phyloP scores from a whole-genome alignment of 2,329 filamentous ascomycete genomes.

The Beauveria brongniartii region DNA sequence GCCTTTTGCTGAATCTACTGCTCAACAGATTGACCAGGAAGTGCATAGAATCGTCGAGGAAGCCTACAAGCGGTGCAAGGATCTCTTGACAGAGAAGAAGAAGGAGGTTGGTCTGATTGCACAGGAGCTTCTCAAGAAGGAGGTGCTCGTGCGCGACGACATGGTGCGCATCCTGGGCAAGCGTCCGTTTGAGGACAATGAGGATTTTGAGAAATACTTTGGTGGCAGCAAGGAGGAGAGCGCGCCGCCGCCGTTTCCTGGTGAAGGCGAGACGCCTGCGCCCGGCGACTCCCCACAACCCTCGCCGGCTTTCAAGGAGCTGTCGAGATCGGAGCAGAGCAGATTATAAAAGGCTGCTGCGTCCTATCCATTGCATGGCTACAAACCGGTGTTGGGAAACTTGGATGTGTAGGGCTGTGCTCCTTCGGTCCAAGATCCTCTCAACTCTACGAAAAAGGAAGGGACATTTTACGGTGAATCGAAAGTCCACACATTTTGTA shows the following conservation, averaged over 20 bases:
- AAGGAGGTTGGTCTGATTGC: conserved; percentile 81
- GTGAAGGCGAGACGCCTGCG: conserved; percentile 30
- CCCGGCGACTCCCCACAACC: conserved; percentile 29
- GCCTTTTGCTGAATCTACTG: conserved; percentile 91
- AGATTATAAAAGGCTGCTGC: conserved; percentile 1
- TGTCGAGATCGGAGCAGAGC: conserved; percentile 15
- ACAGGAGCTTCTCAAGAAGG: conserved; percentile 86
- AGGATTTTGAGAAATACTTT: conserved; percentile 95
- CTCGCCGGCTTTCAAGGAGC: conserved; percentile 29
- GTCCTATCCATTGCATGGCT: not conserved
- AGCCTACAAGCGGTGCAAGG: conserved; percentile 84
- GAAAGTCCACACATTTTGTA: not conserved
- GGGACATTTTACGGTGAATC: not conserved
- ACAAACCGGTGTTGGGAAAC: not conserved
- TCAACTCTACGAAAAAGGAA: conserved; percentile 5
- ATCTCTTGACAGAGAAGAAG: conserved; percentile 78
- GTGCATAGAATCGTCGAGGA: conserved; percentile 86
- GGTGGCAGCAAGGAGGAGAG: conserved; percentile 49
- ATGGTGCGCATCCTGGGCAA: conserved; percentile 82
- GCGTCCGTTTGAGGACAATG: conserved; percentile 71
- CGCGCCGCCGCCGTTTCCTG: conserved; percentile 48
- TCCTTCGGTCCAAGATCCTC: not conserved
- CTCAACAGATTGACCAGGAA: conserved; percentile 83
- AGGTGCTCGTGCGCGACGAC: conserved; percentile 85
- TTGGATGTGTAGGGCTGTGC: not conserved